These are phyloP conservation scores for Blumeriella jaapii DNA, from an alignment of 2,329 filamentous ascomycete genomes.

Conservation along the genomic window DNA sequence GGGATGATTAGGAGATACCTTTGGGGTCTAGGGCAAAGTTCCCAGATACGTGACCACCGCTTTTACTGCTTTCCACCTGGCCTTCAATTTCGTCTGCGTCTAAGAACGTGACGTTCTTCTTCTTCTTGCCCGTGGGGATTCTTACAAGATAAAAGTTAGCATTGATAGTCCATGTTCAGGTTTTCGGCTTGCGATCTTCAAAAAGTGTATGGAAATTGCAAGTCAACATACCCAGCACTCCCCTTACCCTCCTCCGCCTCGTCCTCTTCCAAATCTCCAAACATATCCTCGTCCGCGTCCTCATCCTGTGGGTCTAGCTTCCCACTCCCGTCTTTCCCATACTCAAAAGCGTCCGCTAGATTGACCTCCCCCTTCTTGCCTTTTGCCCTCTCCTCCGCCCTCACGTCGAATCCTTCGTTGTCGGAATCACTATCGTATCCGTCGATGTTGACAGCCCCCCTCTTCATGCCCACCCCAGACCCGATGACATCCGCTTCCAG, in stretches of 20 bases:
- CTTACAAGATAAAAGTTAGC: no score
- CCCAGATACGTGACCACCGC: slow-evolving; percentile 53
- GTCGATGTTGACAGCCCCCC: slow-evolving; percentile 90
- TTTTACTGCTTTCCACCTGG: slow-evolving; percentile 62
- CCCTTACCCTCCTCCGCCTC: slow-evolving; percentile 42
- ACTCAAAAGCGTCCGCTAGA: slow-evolving; percentile 42
- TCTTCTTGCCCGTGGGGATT: slow-evolving; percentile 47
- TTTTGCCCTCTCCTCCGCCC: slow-evolving; percentile 49
- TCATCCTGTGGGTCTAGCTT: slow-evolving; percentile 30
- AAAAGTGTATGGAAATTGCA: no score
- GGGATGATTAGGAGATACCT: no score
- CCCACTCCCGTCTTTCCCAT: slow-evolving; percentile 30
- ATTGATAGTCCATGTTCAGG: no score
- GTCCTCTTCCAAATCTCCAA: slow-evolving; percentile 57
- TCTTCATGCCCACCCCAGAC: slow-evolving; percentile 62
- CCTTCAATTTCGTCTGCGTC: slow-evolving; percentile 60
- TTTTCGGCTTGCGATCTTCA: no score
- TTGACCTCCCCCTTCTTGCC: slow-evolving; percentile 34
- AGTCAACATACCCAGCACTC: slow-evolving; percentile 35
- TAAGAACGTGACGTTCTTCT: slow-evolving; percentile 49
- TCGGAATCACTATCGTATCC: slow-evolving; percentile 93
- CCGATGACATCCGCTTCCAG: slow-evolving; percentile 92
- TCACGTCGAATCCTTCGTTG: slow-evolving; percentile 76
- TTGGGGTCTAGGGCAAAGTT: slow-evolving; percentile 51
- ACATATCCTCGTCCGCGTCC: slow-evolving; percentile 74